A percentile compares a stretch with the other conserved stretches of the same genome.
Conservation (phyloP, 2,329 filamentous ascomycete genomes). For the Talaromyces sp. region DNA sequence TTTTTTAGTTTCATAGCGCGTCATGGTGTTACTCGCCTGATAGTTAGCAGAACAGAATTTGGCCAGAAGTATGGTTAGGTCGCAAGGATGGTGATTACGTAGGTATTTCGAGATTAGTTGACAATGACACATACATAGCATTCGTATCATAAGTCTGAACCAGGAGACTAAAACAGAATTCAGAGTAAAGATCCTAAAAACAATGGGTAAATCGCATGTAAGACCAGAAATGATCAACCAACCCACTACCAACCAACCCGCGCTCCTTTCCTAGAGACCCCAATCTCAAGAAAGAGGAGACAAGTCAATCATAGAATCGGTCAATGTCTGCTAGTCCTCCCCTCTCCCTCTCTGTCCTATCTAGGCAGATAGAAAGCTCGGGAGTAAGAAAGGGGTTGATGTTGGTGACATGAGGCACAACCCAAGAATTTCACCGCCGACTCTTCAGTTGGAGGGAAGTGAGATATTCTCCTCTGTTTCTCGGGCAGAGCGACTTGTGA, state of each 20-base stretch:
- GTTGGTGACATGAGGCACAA: slow-evolving; percentile 14
- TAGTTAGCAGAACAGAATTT: background rate
- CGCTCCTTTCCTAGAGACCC: background rate
- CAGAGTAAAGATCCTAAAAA: no score
- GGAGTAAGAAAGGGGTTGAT: background rate
- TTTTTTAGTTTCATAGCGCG: background rate
- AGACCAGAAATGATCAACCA: slow-evolving; percentile 7
- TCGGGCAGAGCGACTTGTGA: slow-evolving; percentile 9
- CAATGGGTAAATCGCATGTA: background rate
- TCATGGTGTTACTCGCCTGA: background rate
- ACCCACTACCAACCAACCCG: background rate
- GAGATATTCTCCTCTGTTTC: slow-evolving; percentile 3
- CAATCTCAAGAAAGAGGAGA: background rate
- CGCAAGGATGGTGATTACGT: background rate
- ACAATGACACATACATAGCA: background rate
- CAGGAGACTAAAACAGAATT: no score
- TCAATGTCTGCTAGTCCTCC: background rate
- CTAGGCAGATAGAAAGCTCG: background rate
- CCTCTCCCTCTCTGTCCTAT: background rate
- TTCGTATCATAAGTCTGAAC: background rate
- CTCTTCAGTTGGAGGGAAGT: background rate
- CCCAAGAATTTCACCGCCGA: background rate
- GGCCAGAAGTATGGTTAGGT: background rate
- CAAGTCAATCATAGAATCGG: background rate
- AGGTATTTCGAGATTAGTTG: background rate